phyloP scores from a whole-genome alignment of 495 filamentous ascomycete species.

The Rhypophila decipiens region DNA sequence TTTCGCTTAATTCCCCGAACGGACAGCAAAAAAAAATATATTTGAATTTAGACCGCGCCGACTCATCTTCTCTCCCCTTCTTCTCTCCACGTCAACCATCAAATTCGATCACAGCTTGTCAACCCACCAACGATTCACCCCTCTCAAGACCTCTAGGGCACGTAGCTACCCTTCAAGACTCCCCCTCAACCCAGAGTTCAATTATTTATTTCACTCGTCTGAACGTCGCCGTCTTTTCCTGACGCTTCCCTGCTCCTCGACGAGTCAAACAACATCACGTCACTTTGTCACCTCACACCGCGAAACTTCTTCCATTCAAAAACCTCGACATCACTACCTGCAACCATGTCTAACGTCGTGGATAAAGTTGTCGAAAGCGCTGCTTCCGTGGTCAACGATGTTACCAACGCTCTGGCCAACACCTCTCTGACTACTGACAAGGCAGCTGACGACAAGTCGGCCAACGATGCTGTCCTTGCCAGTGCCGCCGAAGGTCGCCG shows the following conservation, averaged over 20 bases:
- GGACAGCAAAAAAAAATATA: constrained; percentile 37
- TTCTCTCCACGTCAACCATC: constrained; percentile 38
- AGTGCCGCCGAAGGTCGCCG: constrained; percentile 97
- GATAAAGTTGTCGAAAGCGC: constrained; percentile 55
- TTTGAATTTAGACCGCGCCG: constrained; percentile 40
- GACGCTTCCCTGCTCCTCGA: constrained; percentile 26
- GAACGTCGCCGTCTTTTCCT: constrained; percentile 30
- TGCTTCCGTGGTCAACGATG: constrained; percentile 68
- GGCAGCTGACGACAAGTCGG: constrained; percentile 43
- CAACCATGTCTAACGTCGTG: constrained; percentile 56
- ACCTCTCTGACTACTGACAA: constrained; percentile 55
- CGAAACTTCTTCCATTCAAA: constrained; percentile 30
- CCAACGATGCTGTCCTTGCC: constrained; percentile 85
- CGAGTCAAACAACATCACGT: constrained; percentile 30
- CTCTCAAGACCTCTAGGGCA: constrained; percentile 67
- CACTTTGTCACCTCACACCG: constrained; percentile 24
- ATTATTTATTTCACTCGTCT: constrained; percentile 34
- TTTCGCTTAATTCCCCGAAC: constrained; percentile 32
- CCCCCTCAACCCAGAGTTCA: constrained; percentile 55
- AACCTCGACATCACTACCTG: constrained; percentile 27
- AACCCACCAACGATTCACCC: constrained; percentile 30
- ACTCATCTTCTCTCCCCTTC: constrained; percentile 30
- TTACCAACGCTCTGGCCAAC: constrained; percentile 77
- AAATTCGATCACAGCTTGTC: constrained; percentile 38
- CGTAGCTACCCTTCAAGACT: constrained; percentile 78